A percentile compares a stretch with the other conserved stretches of the same genome.
phyloP scores from a whole-genome alignment of 2,329 filamentous ascomycete species.

The Paraphoma chrysanthemicola region DNA sequence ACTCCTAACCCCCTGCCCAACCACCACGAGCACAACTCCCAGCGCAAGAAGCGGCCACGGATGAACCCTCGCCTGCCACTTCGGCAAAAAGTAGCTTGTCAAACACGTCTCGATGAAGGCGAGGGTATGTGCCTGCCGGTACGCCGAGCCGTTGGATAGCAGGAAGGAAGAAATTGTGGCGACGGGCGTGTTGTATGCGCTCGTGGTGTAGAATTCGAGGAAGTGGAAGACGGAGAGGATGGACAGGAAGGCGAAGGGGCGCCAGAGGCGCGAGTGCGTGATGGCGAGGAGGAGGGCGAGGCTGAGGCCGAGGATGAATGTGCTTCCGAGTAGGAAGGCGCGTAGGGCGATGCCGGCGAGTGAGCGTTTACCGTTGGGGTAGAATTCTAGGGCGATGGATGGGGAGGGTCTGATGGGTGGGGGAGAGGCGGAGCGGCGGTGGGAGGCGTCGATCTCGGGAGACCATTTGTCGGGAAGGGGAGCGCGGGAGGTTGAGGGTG shows the following conservation, averaged over 20 bases:
- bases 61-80: slow-evolving; percentile 53
- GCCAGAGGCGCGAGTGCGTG: slow-evolving; percentile 59
- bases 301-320: slow-evolving; percentile 43
- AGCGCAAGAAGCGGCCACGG: slow-evolving; percentile 48
- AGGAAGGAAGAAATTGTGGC: slow-evolving; percentile 81
- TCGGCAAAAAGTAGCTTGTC: slow-evolving; percentile 63
- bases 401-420: no score
- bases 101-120: slow-evolving; percentile 77
- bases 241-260: slow-evolving; percentile 68
- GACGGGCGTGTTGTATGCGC: slow-evolving; percentile 77
- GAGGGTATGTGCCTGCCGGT: slow-evolving; percentile 80
- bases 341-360: slow-evolving; percentile 56
- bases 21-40: slow-evolving; percentile 68
- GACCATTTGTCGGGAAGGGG: slow-evolving; percentile 41
- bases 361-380: slow-evolving; percentile 52
- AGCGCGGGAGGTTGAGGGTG: no score
- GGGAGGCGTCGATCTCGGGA: slow-evolving; percentile 32
- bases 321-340: slow-evolving; percentile 53
- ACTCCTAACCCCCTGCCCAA: slow-evolving; percentile 80
- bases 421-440: slow-evolving; percentile 14
- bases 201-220: slow-evolving; percentile 93
- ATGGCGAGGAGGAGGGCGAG: slow-evolving; percentile 37
- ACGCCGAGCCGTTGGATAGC: slow-evolving; percentile 82
- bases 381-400: slow-evolving; percentile 42
- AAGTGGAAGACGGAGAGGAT: slow-evolving; percentile 87